A percentile compares a stretch with the other conserved stretches of the same genome.
Evolutionary conservation across 345 rosid species (phyloP).

Genomic region (Aquilaria yunnanensis): DNA sequence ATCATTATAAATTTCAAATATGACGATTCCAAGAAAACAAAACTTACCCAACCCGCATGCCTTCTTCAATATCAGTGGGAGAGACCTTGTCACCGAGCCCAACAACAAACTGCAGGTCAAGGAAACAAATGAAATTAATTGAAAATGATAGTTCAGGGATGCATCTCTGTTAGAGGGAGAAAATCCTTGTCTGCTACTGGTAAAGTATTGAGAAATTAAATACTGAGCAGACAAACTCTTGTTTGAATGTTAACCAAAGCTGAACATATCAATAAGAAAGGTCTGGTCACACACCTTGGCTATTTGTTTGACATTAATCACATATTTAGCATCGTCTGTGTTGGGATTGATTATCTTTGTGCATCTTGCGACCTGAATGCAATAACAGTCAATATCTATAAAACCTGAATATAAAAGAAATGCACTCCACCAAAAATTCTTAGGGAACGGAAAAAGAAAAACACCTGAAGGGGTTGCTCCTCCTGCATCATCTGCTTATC

Average conservation of each 20-base stretch:
- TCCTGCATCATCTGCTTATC: conserved; percentile 99
- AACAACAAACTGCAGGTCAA: conserved; percentile 71
- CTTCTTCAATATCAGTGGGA: conserved; percentile 96
- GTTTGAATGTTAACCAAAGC: no score
- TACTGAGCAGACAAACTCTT: conserved; percentile 1
- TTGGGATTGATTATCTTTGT: conserved; percentile 95
- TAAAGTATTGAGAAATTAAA: background rate
- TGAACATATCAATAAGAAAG: background rate
- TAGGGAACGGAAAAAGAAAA: background rate
- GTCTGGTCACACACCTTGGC: conserved; percentile 54
- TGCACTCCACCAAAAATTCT: background rate
- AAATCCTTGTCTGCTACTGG: no score
- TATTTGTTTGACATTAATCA: conserved; percentile 92
- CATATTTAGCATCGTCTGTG: conserved; percentile 94
- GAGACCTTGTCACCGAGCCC: conserved; percentile 98
- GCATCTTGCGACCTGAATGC: conserved; percentile 80
- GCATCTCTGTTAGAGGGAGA: no score
- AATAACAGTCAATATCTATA: background rate
- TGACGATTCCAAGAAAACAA: background rate
- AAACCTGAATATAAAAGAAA: background rate
- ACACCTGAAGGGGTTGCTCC: conserved; percentile 89
- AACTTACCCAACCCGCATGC: conserved; percentile 97
- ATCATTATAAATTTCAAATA: background rate
- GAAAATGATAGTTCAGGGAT: no score
- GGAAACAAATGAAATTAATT: no score